phyloP scores from a whole-genome alignment of 441 rosid genomes.

The Arabidopsis hybrid region DNA sequence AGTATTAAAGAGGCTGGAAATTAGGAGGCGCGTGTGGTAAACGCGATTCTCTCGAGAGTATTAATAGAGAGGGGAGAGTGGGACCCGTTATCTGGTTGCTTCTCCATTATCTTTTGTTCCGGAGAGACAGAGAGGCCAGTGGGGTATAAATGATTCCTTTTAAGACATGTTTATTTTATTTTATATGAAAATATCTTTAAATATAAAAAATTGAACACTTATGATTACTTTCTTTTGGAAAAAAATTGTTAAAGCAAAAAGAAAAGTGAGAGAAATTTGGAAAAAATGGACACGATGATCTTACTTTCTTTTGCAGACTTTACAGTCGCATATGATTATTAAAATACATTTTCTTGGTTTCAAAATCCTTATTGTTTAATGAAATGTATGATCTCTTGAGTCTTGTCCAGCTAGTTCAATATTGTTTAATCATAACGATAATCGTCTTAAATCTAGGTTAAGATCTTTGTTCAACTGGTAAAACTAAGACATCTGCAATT shows the following conservation, averaged over 20 bases:
- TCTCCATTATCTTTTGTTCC: slow-evolving; percentile 49
- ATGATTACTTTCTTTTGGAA: slow-evolving; percentile 1
- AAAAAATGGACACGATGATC: slow-evolving; percentile 38
- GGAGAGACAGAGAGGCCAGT: slow-evolving; percentile 50
- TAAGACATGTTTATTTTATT: slow-evolving; percentile 3
- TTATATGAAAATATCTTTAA: too few species aligned
- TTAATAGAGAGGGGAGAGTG: slow-evolving; percentile 48
- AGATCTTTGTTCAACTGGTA: not conserved
- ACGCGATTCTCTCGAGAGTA: slow-evolving; percentile 33
- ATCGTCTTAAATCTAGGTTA: slow-evolving; percentile 2
- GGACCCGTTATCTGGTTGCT: slow-evolving; percentile 51
- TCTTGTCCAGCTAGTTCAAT: slow-evolving; percentile 24
- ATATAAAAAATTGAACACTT: not conserved
- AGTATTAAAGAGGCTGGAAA: not conserved
- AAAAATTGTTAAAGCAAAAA: slow-evolving; percentile 32
- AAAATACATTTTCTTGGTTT: slow-evolving; percentile 2
- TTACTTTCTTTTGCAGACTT: slow-evolving; percentile 39
- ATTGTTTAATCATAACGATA: slow-evolving; percentile 22
- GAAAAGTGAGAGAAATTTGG: slow-evolving; percentile 22
- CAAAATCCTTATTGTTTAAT: slow-evolving; percentile 11
- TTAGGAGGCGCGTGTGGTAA: not conserved
- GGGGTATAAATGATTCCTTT: slow-evolving; percentile 46
- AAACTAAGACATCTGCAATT: not conserved
- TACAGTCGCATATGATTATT: slow-evolving; percentile 36
- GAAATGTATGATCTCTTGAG: not conserved